phyloP scores from a whole-genome alignment of 2,329 filamentous ascomycete species.

The Aspergillus pseudotamarii region DNA sequence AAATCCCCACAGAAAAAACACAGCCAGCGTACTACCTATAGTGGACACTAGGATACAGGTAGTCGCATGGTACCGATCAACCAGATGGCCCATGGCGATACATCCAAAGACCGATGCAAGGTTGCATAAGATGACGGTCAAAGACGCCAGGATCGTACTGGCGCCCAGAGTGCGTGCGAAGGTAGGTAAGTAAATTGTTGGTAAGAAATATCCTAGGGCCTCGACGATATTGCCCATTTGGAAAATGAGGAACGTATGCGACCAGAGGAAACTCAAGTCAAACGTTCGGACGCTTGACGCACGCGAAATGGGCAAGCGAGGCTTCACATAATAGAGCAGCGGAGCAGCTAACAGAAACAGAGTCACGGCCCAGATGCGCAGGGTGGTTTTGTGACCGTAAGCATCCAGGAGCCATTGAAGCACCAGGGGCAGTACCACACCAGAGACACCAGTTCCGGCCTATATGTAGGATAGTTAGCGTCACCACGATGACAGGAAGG shows the following conservation, averaged over 20 bases:
- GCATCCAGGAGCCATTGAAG: constrained; percentile 47
- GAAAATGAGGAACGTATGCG: constrained; percentile 50
- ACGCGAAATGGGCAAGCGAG: constrained; percentile 41
- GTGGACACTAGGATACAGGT: constrained; percentile 47
- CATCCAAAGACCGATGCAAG: constrained; percentile 35
- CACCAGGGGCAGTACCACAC: constrained; percentile 50
- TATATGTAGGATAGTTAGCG: constrained; percentile 16
- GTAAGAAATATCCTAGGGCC: constrained; percentile 43
- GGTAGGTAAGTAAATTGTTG: constrained; percentile 42
- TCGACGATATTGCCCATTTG: constrained; percentile 46
- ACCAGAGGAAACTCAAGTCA: constrained; percentile 40
- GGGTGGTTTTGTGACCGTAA: constrained; percentile 50
- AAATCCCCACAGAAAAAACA: constrained; percentile 54
- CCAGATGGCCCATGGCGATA: constrained; percentile 38
- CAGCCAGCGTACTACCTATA: constrained; percentile 43
- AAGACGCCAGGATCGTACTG: constrained; percentile 24
- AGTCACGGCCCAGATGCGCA: constrained; percentile 46
- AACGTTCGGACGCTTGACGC: constrained; percentile 8
- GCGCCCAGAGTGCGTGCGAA: constrained; percentile 37
- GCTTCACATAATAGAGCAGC: constrained; percentile 43
- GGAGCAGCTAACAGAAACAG: constrained; percentile 25
- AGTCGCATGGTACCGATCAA: constrained; percentile 46
- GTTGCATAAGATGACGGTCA: constrained; percentile 38
- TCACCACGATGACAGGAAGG: no score
- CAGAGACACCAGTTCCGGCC: constrained; percentile 41